These are phyloP conservation scores for Russula emetica DNA, from an alignment of 768 basidiomycete genomes.

Conservation along the genomic window DNA sequence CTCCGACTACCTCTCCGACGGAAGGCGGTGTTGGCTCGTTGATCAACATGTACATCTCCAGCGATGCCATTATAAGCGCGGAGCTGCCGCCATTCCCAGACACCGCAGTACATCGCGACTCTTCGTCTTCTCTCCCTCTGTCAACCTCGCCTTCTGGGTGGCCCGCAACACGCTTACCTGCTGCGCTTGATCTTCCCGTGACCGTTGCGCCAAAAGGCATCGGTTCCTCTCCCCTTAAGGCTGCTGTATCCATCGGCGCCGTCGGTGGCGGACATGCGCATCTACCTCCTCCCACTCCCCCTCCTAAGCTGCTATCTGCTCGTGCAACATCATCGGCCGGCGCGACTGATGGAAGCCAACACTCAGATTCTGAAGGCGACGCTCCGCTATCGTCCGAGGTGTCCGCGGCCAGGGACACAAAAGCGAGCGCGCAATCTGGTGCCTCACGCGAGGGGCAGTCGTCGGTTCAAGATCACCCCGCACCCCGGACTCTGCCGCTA, in stretches of 20 bases:
- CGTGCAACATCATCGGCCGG: neutral
- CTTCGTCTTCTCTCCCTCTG: neutral
- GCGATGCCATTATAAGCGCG: slow-evolving; percentile 15
- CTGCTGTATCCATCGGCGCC: slow-evolving; percentile 9
- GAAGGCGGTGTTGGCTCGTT: slow-evolving; percentile 29
- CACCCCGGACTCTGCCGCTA: neutral
- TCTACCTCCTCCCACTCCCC: no score
- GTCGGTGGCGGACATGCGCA: slow-evolving; percentile 2
- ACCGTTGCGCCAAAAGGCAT: neutral
- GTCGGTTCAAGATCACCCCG: neutral
- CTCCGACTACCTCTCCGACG: neutral
- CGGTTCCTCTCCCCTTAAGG: neutral
- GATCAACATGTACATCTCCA: slow-evolving; percentile 33
- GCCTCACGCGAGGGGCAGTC: neutral
- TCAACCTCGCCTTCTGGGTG: neutral
- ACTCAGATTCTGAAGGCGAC: slow-evolving; percentile 6
- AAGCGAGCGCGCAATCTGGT: neutral
- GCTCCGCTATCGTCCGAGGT: neutral
- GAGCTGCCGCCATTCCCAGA: slow-evolving; percentile 27
- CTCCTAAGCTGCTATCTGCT: neutral
- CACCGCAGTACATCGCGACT: slow-evolving; percentile 19
- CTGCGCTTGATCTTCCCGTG: neutral
- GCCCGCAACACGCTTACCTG: neutral
- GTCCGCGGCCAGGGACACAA: neutral
- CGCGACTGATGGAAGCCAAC: slow-evolving; percentile 19